phyloP scores from a whole-genome alignment of 176 grass and related monocot genomes.

The Oryza rufipogon region DNA sequence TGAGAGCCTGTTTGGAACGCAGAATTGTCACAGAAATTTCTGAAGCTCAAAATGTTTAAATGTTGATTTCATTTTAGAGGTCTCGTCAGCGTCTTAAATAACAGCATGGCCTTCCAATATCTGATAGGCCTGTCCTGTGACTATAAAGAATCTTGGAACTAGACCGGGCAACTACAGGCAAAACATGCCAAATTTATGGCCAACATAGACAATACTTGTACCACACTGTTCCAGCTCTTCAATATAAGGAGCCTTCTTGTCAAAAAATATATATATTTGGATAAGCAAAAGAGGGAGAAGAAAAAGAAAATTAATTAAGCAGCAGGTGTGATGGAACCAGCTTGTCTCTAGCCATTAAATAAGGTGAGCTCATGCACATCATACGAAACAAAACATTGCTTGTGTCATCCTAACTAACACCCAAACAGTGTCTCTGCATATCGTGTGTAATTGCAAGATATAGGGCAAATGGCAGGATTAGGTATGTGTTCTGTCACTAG shows the following conservation, averaged over 20 bases:
- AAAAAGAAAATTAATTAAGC: not conserved
- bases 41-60: not conserved
- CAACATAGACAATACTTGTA: not conserved
- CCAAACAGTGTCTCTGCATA: not conserved
- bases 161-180: slow-evolving; percentile 2
- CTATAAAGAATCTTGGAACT: not conserved
- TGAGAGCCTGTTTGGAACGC: not conserved
- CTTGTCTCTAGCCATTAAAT: slow-evolving; percentile 24
- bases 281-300: not conserved
- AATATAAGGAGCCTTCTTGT: not conserved
- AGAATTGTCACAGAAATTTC: not conserved
- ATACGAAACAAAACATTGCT: slow-evolving; percentile 13
- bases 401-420: slow-evolving; percentile 21
- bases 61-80: not conserved
- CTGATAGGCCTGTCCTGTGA: not conserved
- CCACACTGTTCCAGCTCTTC: not conserved
- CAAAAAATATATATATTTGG: not conserved
- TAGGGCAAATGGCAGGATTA: slow-evolving; percentile 26
- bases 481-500: slow-evolving; percentile 26
- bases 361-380: slow-evolving; percentile 13
- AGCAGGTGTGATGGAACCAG: slow-evolving; percentile 7
- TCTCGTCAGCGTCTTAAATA: slow-evolving; percentile 7
- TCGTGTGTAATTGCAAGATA: not conserved
- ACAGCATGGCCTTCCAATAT: not conserved
- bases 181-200: slow-evolving; percentile 6